Evolutionary conservation across 371 early-diverging fungal genomes (phyloP), one percentile per base, ranked within the genome.

Genomic region (Mucor ambiguus): DNA sequence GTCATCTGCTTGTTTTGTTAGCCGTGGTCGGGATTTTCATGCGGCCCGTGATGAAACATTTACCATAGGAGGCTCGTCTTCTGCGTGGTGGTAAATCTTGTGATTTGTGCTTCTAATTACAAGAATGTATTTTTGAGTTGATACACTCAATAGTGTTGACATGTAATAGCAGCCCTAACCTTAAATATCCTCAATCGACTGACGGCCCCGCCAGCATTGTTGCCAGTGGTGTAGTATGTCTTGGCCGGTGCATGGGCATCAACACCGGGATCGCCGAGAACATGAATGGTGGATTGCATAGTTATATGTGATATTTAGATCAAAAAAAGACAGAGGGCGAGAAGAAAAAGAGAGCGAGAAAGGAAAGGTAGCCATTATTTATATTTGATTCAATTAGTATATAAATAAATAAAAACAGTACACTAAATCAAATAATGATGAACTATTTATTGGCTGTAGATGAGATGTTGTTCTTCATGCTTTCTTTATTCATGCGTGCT

Each of bases 31-130:
- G 26, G 26, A 12, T 52, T 28, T 44, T 6, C 9, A 9, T 11
- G 20, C 28, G 10, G 20, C 26, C 12, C 3, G 24, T 52, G 16
- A 41, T 41, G 41, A 28, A 26, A 46, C 24, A 52, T 52, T 12
- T 79, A 83, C 83, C 83, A 58, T 77, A 77, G 33, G 83, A 83
- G 29, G 77, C 80, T 52, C 83, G 70, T 63, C 83, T 67, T 63
- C 64, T 60, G 12, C 52, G 61, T 16, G 29, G 58, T 18, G 54
- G 57, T 16, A 38, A 10, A 35, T 26, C 63, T 43, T 56, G 43
- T 41, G 30, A 64, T 46, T 64, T 64, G 28, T 58, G 49, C 20
- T 32, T 64, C 55, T 63, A 33, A n/a, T n/a, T n/a, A n/a, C n/a
- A n/a, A n/a, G n/a, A n/a, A n/a, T n/a, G n/a, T n/a, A n/a, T n/a